Base-by-base conservation (phyloP, 2,329 filamentous ascomycete species). In the Hirsutella rhossiliensis region DNA sequence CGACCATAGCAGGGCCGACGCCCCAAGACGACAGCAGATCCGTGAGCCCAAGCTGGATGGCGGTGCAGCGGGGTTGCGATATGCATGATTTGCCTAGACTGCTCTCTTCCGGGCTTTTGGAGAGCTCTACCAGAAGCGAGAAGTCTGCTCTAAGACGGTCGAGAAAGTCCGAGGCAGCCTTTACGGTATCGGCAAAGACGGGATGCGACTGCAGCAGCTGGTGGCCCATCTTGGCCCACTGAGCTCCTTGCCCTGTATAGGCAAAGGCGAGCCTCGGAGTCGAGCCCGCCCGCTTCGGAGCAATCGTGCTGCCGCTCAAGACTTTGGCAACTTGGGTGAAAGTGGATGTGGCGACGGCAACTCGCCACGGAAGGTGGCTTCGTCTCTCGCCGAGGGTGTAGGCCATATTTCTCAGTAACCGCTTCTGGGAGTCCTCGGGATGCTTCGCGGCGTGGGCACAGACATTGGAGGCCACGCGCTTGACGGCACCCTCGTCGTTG, bases 341-440 rank as follows among this genome's bases (percentile, higher is more conserved):
- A 37, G 65, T 64, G 2, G 60, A 55, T 0, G 67, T 67, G 0
- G 66, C 57, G 11, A 73, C 59, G 3, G 69, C 66, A 3, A 65
- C 60, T 27, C 67, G 60, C 60, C 63, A 71, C 38, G 62, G 60
- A n/a, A 71, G 54, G 18, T 65, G 56, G 2, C 68, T 67, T 29
- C 69, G 59, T 17, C 68, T 59, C 49, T 69, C 62, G 12, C 66
- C 63, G 2, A 73, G 54, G 0, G 70, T 73, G 48, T 73, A 72
- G 7, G 69, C 67, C 20, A 73, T 51, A 47, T 73, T 64, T 9
- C 60, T 58, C 50, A 72, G 64, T 11, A 74, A 54, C 13, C 59
- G 56, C 39, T 61, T 63, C 52, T 66, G 60, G 50, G 64, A 65
- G 13, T 64, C 54, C 45, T 66, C 64, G 9, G 63, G 63, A 32